Percentiles rank a stretch among this genome's conserved stretches.
Conservation (phyloP, 176 grass and related monocot species). For the Saccharum officinarum region DNA sequence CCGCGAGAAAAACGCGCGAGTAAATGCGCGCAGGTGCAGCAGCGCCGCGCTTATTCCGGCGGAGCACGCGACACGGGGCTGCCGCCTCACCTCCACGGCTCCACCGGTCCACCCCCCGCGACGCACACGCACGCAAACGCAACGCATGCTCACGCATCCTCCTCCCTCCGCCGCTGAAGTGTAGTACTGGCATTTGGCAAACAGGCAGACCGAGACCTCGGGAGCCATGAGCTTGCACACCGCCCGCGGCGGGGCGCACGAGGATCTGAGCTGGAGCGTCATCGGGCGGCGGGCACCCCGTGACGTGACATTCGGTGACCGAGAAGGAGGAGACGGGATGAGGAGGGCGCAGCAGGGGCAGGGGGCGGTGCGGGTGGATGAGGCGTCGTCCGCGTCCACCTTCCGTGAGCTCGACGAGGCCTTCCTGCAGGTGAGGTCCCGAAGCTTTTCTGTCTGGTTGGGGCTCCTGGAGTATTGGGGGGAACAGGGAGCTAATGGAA, state of each 20-base stretch:
- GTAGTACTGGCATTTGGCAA: neutral
- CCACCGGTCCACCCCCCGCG: neutral
- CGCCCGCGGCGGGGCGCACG: neutral
- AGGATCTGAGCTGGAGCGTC: slow-evolving; percentile 21
- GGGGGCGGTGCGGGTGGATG: slow-evolving; percentile 54
- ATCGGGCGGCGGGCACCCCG: slow-evolving; percentile 1
- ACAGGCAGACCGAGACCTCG: neutral
- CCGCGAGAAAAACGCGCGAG: slow-evolving; percentile 4
- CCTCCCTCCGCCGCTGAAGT: neutral
- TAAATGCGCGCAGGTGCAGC: slow-evolving; percentile 8
- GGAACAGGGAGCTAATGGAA: slow-evolving; percentile 8
- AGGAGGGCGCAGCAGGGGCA: slow-evolving; percentile 30
- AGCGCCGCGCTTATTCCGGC: slow-evolving; percentile 43
- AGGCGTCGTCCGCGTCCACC: slow-evolving; percentile 66
- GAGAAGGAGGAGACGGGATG: slow-evolving; percentile 34
- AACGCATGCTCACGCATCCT: neutral
- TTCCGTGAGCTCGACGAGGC: slow-evolving; percentile 96
- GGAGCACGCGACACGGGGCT: slow-evolving; percentile 49
- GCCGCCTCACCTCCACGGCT: neutral
- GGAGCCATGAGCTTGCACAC: neutral
- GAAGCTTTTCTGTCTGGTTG: neutral
- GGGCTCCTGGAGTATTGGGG: neutral
- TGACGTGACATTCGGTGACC: slow-evolving; percentile 4
- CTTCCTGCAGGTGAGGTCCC: slow-evolving; percentile 72
- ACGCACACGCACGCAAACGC: neutral